Percentiles rank a stretch among this genome's conserved stretches.
Evolutionary conservation across 179 eudicot genomes (phyloP).

Genomic region (Patellifolia procumbens): DNA sequence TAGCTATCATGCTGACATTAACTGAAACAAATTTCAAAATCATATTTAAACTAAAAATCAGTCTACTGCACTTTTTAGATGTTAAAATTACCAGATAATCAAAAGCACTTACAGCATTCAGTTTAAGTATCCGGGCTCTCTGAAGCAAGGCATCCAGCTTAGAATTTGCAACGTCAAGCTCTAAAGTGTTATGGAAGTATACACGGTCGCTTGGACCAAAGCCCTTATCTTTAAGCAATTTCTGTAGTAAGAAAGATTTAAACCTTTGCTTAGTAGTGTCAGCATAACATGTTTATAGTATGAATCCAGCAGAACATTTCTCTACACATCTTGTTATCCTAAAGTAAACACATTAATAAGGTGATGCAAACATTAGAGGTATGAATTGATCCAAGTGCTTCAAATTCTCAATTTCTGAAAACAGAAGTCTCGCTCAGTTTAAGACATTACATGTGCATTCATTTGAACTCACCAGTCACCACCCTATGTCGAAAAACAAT

Average conservation of each 20-base stretch:
- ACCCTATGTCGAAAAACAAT: not conserved
- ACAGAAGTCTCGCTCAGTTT: not conserved
- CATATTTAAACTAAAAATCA: not conserved
- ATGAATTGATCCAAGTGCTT: not conserved
- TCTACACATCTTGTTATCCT: not conserved
- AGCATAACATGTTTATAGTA: too few species aligned
- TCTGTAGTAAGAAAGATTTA: constrained; percentile 36
- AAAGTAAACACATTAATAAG: not conserved
- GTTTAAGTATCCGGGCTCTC: constrained; percentile 61
- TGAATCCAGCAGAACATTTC: constrained; percentile 7
- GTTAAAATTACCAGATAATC: not conserved
- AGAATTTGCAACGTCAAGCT: constrained; percentile 33
- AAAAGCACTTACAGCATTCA: constrained; percentile 59
- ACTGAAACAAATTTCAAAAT: not conserved
- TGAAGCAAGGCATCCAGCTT: constrained; percentile 54
- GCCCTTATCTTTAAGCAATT: constrained; percentile 52
- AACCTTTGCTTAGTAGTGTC: constrained; percentile 19
- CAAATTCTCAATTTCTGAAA: not conserved
- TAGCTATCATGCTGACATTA: not conserved
- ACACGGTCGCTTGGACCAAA: constrained; percentile 40
- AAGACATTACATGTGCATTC: not conserved
- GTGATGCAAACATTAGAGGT: not conserved
- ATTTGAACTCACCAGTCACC: not conserved
- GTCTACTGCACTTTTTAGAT: not conserved
- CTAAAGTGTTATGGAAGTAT: constrained; percentile 33